Conservation (phyloP, 2,329 filamentous ascomycete genomes). For the Chaetothyriales sp. region DNA sequence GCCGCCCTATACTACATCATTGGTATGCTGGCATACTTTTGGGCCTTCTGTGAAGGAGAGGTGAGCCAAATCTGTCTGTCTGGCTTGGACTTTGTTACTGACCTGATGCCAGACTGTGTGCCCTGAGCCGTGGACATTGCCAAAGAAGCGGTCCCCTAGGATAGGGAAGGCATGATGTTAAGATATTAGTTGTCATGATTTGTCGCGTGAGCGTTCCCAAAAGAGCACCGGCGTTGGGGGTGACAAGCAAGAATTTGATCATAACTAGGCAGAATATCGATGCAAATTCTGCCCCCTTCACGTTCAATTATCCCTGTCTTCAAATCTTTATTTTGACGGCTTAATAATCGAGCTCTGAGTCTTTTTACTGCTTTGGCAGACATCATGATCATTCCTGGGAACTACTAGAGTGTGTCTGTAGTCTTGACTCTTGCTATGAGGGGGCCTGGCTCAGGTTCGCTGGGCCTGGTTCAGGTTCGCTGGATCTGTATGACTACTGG, state of each 20-base stretch:
- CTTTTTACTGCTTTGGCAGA: too few species aligned
- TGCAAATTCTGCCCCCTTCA: background rate
- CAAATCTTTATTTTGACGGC: background rate
- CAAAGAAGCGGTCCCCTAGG: slow-evolving; percentile 31
- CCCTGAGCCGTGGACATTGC: slow-evolving; percentile 56
- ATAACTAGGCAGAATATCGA: background rate
- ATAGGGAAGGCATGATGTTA: slow-evolving; percentile 15
- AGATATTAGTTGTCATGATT: slow-evolving; percentile 1
- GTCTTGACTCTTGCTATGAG: too few species aligned
- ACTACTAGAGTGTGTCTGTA: too few species aligned
- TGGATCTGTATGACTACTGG: too few species aligned
- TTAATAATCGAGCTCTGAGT: too few species aligned
- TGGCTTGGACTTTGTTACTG: slow-evolving; percentile 8
- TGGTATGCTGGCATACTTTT: slow-evolving; percentile 79
- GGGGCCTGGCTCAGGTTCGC: too few species aligned
- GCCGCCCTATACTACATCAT: slow-evolving; percentile 83
- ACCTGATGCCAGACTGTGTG: slow-evolving; percentile 45
- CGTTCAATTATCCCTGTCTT: background rate
- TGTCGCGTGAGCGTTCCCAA: background rate
- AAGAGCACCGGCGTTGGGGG: background rate
- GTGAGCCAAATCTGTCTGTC: slow-evolving; percentile 39
- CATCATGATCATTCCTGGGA: too few species aligned
- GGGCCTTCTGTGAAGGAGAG: slow-evolving; percentile 95
- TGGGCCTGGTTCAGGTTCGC: too few species aligned
- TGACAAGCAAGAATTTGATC: background rate